A percentile compares a stretch with the other conserved stretches of the same genome.
These are phyloP conservation scores for Liriodendron chinense DNA, from an alignment of 164 flowering plant genomes.

Conservation along the genomic window DNA sequence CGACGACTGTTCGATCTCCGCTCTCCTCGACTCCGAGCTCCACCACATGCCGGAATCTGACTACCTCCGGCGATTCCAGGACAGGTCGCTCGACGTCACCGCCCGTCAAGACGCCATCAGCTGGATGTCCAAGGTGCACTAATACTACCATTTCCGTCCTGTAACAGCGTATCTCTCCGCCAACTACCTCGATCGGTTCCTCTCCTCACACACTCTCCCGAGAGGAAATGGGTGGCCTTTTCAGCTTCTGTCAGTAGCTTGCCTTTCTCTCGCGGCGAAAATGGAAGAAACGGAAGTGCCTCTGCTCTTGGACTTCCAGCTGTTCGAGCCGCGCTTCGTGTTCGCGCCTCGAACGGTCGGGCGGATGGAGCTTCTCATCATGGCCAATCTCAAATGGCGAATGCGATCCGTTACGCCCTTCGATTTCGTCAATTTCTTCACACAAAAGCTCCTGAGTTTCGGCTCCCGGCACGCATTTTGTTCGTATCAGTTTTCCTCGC, in stretches of 20 bases:
- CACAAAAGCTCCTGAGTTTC: slow-evolving; percentile 16
- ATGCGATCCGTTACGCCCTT: slow-evolving; percentile 58
- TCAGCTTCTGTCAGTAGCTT: slow-evolving; percentile 66
- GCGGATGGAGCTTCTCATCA: slow-evolving; percentile 62
- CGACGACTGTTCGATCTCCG: slow-evolving; percentile 22
- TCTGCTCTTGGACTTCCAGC: slow-evolving; percentile 48
- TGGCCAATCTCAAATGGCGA: slow-evolving; percentile 58
- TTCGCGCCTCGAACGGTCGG: slow-evolving; percentile 56
- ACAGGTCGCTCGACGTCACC: slow-evolving; percentile 34
- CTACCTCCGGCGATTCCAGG: slow-evolving; percentile 31
- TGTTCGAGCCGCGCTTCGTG: slow-evolving; percentile 37
- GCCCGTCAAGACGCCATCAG: slow-evolving; percentile 56
- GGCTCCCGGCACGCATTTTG: not conserved
- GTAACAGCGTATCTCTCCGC: slow-evolving; percentile 56
- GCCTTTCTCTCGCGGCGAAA: slow-evolving; percentile 71
- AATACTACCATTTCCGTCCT: slow-evolving; percentile 44
- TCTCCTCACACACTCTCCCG: slow-evolving; percentile 37
- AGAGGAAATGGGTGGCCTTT: slow-evolving; percentile 54
- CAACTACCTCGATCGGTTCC: slow-evolving; percentile 69
- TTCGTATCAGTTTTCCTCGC: slow-evolving; percentile 10
- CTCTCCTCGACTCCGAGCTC: slow-evolving; percentile 37
- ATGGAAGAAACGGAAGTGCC: slow-evolving; percentile 72
- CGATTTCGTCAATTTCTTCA: slow-evolving; percentile 47
- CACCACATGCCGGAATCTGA: slow-evolving; percentile 36
- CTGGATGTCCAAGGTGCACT: slow-evolving; percentile 66